phyloP scores from a whole-genome alignment of 805 yeast species.

The Wickerhamomyces xylosicus region DNA sequence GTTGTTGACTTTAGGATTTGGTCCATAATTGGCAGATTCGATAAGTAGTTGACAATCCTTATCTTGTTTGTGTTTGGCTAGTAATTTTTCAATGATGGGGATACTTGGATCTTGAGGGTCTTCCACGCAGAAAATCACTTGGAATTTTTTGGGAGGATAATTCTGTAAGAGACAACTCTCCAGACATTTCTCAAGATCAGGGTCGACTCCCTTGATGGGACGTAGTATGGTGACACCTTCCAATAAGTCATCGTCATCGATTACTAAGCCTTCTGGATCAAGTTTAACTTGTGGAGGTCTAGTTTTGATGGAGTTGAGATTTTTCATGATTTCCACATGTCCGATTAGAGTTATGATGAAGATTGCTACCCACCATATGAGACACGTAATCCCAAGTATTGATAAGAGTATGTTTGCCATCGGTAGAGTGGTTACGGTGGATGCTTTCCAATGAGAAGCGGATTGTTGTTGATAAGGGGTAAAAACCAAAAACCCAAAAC shows the following conservation, averaged over 20 bases:
- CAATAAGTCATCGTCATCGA: slow-evolving; percentile 24
- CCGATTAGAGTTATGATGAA: slow-evolving; percentile 13
- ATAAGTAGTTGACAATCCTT: slow-evolving; percentile 50
- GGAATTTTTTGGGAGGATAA: slow-evolving; percentile 50
- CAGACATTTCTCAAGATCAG: slow-evolving; percentile 60
- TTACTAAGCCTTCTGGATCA: slow-evolving; percentile 2
- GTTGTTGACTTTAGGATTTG: slow-evolving; percentile 85
- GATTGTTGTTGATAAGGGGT: too few species aligned
- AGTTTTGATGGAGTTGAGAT: slow-evolving; percentile 11
- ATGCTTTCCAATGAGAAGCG: too few species aligned
- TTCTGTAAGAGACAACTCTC: slow-evolving; percentile 58
- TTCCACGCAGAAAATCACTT: slow-evolving; percentile 71
- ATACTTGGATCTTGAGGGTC: slow-evolving; percentile 53
- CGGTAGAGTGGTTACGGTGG: too few species aligned
- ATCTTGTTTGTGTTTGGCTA: slow-evolving; percentile 37
- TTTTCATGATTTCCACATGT: slow-evolving; percentile 14
- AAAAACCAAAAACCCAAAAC: too few species aligned
- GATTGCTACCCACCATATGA: slow-evolving; percentile 18
- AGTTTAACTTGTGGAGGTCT: slow-evolving; percentile 5
- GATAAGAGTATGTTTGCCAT: not conserved
- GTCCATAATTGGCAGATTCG: slow-evolving; percentile 46
- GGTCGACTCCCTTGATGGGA: slow-evolving; percentile 79
- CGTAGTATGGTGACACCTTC: slow-evolving; percentile 70
- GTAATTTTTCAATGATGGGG: slow-evolving; percentile 39
- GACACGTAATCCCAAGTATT: not conserved